Percentiles rank a stretch among this genome's conserved stretches.
Evolutionary conservation across 2,329 filamentous ascomycete species (phyloP).

Genomic region (Verticillium isaacii): DNA sequence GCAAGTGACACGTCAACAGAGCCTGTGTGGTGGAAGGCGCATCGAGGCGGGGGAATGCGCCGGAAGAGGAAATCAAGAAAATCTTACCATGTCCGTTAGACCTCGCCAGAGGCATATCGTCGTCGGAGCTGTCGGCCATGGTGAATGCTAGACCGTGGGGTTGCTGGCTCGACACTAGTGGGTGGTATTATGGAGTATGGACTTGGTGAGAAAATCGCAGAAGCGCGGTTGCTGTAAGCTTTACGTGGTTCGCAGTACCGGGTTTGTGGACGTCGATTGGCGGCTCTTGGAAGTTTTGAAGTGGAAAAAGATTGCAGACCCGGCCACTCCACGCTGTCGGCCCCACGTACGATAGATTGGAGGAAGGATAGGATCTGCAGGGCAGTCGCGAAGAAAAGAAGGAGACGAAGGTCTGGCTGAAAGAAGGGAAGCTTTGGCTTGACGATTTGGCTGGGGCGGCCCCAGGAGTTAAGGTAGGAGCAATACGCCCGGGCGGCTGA

Average conservation of each 20-base stretch:
- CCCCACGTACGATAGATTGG: neutral
- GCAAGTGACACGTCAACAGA: constrained; percentile 12
- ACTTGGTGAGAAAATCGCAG: neutral
- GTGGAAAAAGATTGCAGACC: neutral
- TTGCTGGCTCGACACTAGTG: neutral
- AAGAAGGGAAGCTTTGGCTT: neutral
- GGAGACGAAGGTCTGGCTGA: neutral
- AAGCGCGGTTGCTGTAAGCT: constrained; percentile 1
- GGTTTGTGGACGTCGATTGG: neutral
- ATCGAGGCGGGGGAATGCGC: constrained; percentile 16
- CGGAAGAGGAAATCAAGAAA: neutral
- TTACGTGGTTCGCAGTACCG: neutral
- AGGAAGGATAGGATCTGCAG: neutral
- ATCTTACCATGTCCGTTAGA: constrained; percentile 66
- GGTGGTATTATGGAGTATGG: neutral
- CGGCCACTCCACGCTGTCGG: neutral
- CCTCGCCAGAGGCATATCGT: constrained; percentile 74
- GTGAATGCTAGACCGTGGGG: constrained; percentile 35
- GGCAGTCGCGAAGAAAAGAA: neutral
- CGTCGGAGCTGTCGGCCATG: constrained; percentile 60
- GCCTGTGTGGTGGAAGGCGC: constrained; percentile 4
- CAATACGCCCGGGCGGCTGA: constrained; percentile 1
- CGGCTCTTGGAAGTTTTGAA: constrained; percentile 1
- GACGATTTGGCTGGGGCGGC: neutral
- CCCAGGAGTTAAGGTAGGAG: neutral